phyloP scores from a whole-genome alignment of 75 land plant species.

The Pinus albicaulis region DNA sequence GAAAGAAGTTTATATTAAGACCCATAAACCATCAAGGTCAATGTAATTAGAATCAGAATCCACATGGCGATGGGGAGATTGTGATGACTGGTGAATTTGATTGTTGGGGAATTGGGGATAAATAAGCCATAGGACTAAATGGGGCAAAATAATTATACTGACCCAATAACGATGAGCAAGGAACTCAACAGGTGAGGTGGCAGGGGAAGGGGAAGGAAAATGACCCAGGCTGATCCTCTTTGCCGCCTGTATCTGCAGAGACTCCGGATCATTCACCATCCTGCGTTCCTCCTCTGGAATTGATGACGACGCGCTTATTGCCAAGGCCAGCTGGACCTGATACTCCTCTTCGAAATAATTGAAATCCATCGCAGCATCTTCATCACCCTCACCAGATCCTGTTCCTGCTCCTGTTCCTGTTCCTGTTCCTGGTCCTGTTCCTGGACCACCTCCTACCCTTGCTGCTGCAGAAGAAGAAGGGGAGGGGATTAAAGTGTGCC shows the following conservation, averaged over 20 bases:
- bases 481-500: constrained; percentile 8
- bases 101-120: no score
- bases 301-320: constrained; percentile 68
- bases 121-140: no score
- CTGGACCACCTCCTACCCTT: constrained; percentile 1
- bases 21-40: no score
- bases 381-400: neutral
- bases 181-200: constrained; percentile 31
- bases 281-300: constrained; percentile 20
- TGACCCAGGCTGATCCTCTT: constrained; percentile 71
- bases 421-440: constrained; percentile 8
- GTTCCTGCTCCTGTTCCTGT: constrained; percentile 1
- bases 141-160: neutral
- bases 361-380: constrained; percentile 17
- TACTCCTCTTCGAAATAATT: constrained; percentile 77
- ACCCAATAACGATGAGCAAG: constrained; percentile 79
- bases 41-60: no score
- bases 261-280: constrained; percentile 28
- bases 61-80: no score
- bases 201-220: constrained; percentile 19
- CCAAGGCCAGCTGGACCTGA: constrained; percentile 86
- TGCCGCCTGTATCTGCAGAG: constrained; percentile 76
- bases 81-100: no score
- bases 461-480: constrained; percentile 12
- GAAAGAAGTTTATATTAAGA: no score